A percentile compares a stretch with the other conserved stretches of the same genome.
phyloP scores from a whole-genome alignment of 2,329 filamentous ascomycete species.

The Colletotrichum higginsianum region DNA sequence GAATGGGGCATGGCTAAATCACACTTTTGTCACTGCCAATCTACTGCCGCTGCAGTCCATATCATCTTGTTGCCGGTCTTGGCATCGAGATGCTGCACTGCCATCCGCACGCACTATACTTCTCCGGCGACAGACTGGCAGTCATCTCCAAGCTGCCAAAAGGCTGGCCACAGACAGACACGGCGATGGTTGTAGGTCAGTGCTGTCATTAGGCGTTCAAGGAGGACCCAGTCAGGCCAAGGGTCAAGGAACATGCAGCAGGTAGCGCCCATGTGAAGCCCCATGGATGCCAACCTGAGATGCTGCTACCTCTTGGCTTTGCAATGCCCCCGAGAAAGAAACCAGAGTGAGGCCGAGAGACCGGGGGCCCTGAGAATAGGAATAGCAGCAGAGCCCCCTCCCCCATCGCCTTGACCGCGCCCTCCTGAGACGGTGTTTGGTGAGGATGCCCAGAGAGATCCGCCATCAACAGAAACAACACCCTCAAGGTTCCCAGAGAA shows the following conservation, averaged over 20 bases:
- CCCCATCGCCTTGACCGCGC: slow-evolving; percentile 29
- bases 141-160: background rate
- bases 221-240: background rate
- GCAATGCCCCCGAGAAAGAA: slow-evolving; percentile 33
- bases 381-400: slow-evolving; percentile 23
- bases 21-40: slow-evolving; percentile 8
- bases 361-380: slow-evolving; percentile 22
- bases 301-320: slow-evolving; percentile 40
- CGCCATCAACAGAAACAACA: slow-evolving; percentile 32
- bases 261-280: slow-evolving; percentile 34
- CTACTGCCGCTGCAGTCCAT: slow-evolving; percentile 4
- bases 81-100: slow-evolving; percentile 6
- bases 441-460: slow-evolving; percentile 36
- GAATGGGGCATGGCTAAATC: slow-evolving; percentile 13
- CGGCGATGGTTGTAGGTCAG: background rate
- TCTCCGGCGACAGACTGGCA: background rate
- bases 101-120: background rate
- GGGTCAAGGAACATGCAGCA: slow-evolving; percentile 10
- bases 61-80: slow-evolving; percentile 4
- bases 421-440: slow-evolving; percentile 34
- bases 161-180: background rate
- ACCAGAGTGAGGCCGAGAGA: slow-evolving; percentile 1
- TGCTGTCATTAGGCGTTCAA: too few relatives aligned
- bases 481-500: slow-evolving; percentile 5
- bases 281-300: slow-evolving; percentile 25